These are phyloP conservation scores for Nannochloropsis gaditana DNA, from an alignment of 108 stramenopile genomes.

Conservation along the genomic window DNA sequence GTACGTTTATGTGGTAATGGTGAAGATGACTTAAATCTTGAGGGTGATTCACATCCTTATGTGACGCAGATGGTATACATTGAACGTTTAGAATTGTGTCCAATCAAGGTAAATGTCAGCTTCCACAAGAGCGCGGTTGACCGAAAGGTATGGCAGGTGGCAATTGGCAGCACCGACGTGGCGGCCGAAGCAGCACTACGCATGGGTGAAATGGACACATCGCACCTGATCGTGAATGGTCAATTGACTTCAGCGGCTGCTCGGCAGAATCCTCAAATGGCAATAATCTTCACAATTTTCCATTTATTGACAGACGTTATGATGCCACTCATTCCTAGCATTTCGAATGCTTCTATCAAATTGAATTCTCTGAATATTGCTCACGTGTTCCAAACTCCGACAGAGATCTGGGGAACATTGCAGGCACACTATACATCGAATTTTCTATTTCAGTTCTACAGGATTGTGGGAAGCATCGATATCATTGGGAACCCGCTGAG, in stretches of 20 bases:
- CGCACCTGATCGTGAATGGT: background rate
- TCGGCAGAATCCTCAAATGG: background rate
- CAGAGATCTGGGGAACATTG: conserved; percentile 61
- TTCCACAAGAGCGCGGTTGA: conserved; percentile 49
- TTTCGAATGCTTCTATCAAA: conserved; percentile 68
- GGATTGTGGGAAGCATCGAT: conserved; percentile 84
- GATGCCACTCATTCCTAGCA: background rate
- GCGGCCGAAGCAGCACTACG: conserved; percentile 26
- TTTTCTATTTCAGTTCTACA: conserved; percentile 78
- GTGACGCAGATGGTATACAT: conserved; percentile 38
- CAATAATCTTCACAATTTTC: conserved; percentile 16
- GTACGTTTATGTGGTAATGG: background rate
- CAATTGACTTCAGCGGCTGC: conserved; percentile 19
- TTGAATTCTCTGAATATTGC: conserved; percentile 70
- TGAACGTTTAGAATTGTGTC: conserved; percentile 41
- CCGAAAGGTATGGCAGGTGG: conserved; percentile 27
- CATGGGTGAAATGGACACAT: conserved; percentile 36
- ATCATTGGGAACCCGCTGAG: conserved; percentile 88
- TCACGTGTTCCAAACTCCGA: conserved; percentile 61
- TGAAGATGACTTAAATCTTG: background rate
- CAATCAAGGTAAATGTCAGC: conserved; percentile 50
- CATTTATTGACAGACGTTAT: conserved; percentile 17
- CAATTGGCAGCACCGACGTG: background rate
- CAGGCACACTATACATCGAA: conserved; percentile 70
- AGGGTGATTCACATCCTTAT: conserved; percentile 36